Base-by-base conservation (phyloP, 2,329 filamentous ascomycete species). In the Botrytis paeoniae region DNA sequence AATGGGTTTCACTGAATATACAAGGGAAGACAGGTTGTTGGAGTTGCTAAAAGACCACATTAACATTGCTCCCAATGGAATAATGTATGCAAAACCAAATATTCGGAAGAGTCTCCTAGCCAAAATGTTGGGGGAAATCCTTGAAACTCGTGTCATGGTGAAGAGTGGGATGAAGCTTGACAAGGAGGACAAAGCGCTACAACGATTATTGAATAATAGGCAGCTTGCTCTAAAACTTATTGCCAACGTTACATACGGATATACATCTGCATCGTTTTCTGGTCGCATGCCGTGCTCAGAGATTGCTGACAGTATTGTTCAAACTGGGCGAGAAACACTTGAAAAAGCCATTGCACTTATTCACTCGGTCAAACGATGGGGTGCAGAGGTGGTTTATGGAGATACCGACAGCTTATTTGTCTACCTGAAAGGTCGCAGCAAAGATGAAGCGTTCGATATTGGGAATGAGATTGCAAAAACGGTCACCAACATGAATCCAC, bases 221-320 rank as follows among this genome's bases (percentile, higher is more conserved):
- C 96, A 99, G 78, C 85, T 99, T 5, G 96, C 96, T 0, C 87
- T 99, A 39, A 99, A 99, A 81, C 86, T 99, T 10, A 93, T 99
- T 57, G 96, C 96, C n/a, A 99, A 99, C 78, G 96, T 99, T 77
- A 99, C 96, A 0, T 99, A 99, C 66, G 96, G 96, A 18, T 99
- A 99, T 82, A 96, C 96, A 0, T 98, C 96, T 4, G 96, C 96
- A 0, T 97, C 94, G 0, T 99, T 98, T 82, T 98, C 95, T 0
- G 96, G 96, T 0, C 90, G 96, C 37, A 98, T 99, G 96, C 96
- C 96, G 0, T 99, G 96, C 81, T 94, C 94, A 1, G 96, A 99
- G 82, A 97, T 99, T 76, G 96, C 96, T 12, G 96, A 99, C 83
- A 97, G 94, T 82, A 99, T 99, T 78, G 96, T 99, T 0, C 95